These are phyloP conservation scores for Psilocybe cyanescens DNA, from an alignment of 768 basidiomycete genomes.

Conservation along the genomic window DNA sequence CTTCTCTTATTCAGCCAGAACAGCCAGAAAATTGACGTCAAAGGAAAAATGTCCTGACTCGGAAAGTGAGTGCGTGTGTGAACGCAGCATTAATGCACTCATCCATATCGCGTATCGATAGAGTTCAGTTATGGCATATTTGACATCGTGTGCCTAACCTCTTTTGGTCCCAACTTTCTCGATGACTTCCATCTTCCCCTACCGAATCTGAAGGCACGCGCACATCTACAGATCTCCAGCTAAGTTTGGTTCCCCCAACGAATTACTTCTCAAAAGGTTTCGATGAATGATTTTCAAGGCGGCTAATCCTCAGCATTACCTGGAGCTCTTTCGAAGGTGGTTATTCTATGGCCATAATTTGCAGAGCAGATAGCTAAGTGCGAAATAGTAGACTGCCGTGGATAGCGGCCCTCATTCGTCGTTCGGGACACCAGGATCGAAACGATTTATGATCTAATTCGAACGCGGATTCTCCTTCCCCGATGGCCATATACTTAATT, in stretches of 20 bases:
- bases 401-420: conserved; percentile 44
- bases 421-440: conserved; percentile 45
- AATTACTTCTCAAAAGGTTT: conserved; percentile 36
- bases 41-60: conserved; percentile 17
- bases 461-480: conserved; percentile 34
- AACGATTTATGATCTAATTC: conserved; percentile 43
- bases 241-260: conserved; percentile 27
- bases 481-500: conserved; percentile 36
- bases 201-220: conserved; percentile 45
- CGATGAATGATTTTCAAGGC: conserved; percentile 42
- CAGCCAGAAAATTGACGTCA: conserved; percentile 8
- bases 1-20: conserved; percentile 20
- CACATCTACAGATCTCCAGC: conserved; percentile 44
- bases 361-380: conserved; percentile 40
- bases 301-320: conserved; percentile 32
- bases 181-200: conserved; percentile 32
- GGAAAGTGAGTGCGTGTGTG: conserved; percentile 10
- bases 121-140: conserved; percentile 35
- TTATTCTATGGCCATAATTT: conserved; percentile 33
- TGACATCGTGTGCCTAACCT: conserved; percentile 43
- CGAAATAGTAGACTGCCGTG: conserved; percentile 43
- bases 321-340: conserved; percentile 22
- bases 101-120: conserved; percentile 24
- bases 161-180: conserved; percentile 40
- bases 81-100: conserved; percentile 21